Evolutionary conservation across 371 early-diverging fungal genomes (phyloP).

Genomic region (Mucor lusitanicus): DNA sequence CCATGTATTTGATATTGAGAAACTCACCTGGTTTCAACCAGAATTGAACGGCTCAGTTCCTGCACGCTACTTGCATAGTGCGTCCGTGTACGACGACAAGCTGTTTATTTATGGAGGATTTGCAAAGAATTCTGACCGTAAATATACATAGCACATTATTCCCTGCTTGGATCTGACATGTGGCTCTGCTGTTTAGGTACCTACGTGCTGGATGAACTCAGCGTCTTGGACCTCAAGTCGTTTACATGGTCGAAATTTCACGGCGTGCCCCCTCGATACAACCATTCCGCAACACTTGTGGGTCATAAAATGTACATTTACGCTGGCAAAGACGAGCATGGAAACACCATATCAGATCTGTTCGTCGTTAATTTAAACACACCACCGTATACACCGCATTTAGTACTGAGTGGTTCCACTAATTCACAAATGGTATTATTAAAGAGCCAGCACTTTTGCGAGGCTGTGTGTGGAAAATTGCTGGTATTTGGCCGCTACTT

Average conservation of each 20-base stretch:
- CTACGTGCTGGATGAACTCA: conserved; percentile 56
- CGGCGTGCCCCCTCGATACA: conserved; percentile 60
- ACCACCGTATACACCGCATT: conserved; percentile 47
- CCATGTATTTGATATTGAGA: conserved; percentile 59
- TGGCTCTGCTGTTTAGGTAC: background rate
- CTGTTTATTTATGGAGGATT: conserved; percentile 69
- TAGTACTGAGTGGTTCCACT: conserved; percentile 39
- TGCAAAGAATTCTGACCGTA: conserved; percentile 60
- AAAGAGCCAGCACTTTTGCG: conserved; percentile 69
- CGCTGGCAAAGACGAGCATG: conserved; percentile 63
- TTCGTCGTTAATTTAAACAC: conserved; percentile 57
- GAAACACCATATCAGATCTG: conserved; percentile 62
- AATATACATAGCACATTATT: conserved; percentile 6
- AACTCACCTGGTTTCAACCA: conserved; percentile 60
- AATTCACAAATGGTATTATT: conserved; percentile 57
- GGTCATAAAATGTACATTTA: conserved; percentile 62
- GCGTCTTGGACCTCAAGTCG: conserved; percentile 58
- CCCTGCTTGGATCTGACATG: background rate
- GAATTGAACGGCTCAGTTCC: conserved; percentile 53
- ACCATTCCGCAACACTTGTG: conserved; percentile 61
- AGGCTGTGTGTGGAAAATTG: conserved; percentile 61
- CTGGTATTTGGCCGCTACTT: conserved; percentile 61
- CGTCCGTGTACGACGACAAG: conserved; percentile 60
- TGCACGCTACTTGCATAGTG: conserved; percentile 60
- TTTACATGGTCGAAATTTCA: conserved; percentile 58